Percentiles rank a stretch among this genome's conserved stretches.
phyloP scores from a whole-genome alignment of 352 stramenopile genomes.

The Phytophthora idaei region DNA sequence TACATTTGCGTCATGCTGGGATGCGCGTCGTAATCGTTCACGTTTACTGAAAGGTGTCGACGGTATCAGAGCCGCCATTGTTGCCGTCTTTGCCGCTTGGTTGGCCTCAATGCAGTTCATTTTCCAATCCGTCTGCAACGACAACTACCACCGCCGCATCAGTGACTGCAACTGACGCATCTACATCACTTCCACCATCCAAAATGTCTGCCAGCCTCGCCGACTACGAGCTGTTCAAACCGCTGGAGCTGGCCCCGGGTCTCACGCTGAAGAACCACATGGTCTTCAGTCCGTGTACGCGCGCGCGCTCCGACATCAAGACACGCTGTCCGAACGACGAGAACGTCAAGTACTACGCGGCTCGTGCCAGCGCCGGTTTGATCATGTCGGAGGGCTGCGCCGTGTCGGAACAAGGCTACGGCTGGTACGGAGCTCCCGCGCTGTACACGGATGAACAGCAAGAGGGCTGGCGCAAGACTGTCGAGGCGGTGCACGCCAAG shows the following conservation, averaged over 20 bases:
- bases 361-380: slow-evolving; percentile 27
- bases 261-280: slow-evolving; percentile 51
- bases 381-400: slow-evolving; percentile 35
- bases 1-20: slow-evolving; percentile 20
- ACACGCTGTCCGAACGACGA: slow-evolving; percentile 30
- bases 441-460: slow-evolving; percentile 46
- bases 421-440: slow-evolving; percentile 43
- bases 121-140: slow-evolving; percentile 12
- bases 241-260: slow-evolving; percentile 32
- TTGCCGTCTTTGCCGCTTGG: not conserved
- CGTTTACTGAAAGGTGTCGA: slow-evolving; percentile 24
- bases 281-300: slow-evolving; percentile 52
- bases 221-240: slow-evolving; percentile 51
- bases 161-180: not conserved
- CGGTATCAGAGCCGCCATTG: slow-evolving; percentile 9
- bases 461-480: slow-evolving; percentile 25
- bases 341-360: slow-evolving; percentile 47
- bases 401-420: slow-evolving; percentile 34
- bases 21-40: slow-evolving; percentile 18
- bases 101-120: slow-evolving; percentile 3
- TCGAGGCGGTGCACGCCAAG: slow-evolving; percentile 28
- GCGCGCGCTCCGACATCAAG: slow-evolving; percentile 32
- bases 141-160: slow-evolving; percentile 4
- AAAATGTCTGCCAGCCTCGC: slow-evolving; percentile 32
- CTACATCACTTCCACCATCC: slow-evolving; percentile 2